Percentiles rank a stretch among this genome's conserved stretches.
These are phyloP conservation scores for Xylaria sp. DNA, from an alignment of 2,329 filamentous ascomycete genomes.

Conservation along the genomic window DNA sequence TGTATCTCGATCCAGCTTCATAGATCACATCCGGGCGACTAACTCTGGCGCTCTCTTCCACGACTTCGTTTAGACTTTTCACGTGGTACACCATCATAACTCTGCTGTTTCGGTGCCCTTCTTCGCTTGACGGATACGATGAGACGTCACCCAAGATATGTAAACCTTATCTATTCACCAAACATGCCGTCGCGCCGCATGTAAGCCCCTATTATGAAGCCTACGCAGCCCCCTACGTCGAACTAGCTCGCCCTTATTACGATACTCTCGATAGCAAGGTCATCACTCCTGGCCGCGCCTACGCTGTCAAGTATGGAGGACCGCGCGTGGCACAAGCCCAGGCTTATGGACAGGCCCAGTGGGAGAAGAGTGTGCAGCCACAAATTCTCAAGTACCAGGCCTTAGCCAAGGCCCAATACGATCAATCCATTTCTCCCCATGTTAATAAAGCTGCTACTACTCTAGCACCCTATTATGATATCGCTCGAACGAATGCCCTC, in stretches of 20 bases:
- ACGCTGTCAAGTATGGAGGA: constrained; percentile 75
- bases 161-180: constrained; percentile 76
- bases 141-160: constrained; percentile 78
- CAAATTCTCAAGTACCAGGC: constrained; percentile 70
- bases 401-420: constrained; percentile 69
- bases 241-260: constrained; percentile 78
- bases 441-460: constrained; percentile 65
- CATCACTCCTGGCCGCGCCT: constrained; percentile 69
- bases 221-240: constrained; percentile 84
- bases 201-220: constrained; percentile 83
- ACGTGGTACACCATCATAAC: constrained; percentile 89
- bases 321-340: constrained; percentile 73
- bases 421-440: constrained; percentile 73
- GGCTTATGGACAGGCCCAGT: constrained; percentile 71
- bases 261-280: constrained; percentile 65
- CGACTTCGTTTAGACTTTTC: constrained; percentile 60
- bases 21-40: background rate
- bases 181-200: constrained; percentile 71
- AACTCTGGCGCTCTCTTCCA: constrained; percentile 17
- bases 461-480: constrained; percentile 74
- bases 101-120: constrained; percentile 81
- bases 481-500: constrained; percentile 65
- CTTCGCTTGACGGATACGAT: constrained; percentile 68
- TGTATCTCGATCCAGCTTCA: background rate
- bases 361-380: constrained; percentile 79